These are phyloP conservation scores for Triticum urartu DNA, from an alignment of 176 grass and related monocot genomes.

Conservation along the genomic window DNA sequence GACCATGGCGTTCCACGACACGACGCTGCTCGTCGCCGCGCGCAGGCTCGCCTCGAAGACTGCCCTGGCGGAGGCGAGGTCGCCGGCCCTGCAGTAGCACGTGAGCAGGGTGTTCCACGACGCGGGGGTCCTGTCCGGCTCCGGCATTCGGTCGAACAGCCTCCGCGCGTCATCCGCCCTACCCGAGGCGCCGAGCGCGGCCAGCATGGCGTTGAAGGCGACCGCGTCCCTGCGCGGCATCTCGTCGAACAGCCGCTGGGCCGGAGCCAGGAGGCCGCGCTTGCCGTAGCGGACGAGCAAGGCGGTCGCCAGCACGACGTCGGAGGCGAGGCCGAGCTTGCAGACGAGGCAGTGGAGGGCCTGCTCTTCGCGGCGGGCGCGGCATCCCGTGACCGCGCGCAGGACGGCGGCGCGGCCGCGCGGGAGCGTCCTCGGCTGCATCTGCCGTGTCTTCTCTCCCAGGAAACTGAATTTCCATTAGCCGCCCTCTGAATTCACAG, in stretches of 20 bases:
- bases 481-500: neutral
- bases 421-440: neutral
- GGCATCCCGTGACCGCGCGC: slow-evolving; percentile 8
- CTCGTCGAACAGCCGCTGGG: slow-evolving; percentile 46
- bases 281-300: slow-evolving; percentile 35
- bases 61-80: slow-evolving; percentile 30
- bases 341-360: slow-evolving; percentile 30
- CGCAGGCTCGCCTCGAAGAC: slow-evolving; percentile 45
- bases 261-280: slow-evolving; percentile 2
- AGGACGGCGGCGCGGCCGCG: slow-evolving; percentile 1
- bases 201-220: slow-evolving; percentile 51
- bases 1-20: slow-evolving; percentile 63
- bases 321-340: slow-evolving; percentile 32
- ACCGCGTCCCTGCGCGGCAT: slow-evolving; percentile 42
- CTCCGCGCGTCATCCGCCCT: neutral
- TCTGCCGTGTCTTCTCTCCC: neutral
- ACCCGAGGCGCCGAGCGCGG: slow-evolving; percentile 23
- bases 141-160: slow-evolving; percentile 41
- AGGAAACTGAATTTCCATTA: neutral
- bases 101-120: slow-evolving; percentile 56
- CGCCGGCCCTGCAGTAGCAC: slow-evolving; percentile 28
- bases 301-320: slow-evolving; percentile 34
- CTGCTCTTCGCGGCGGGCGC: slow-evolving; percentile 15
- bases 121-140: slow-evolving; percentile 12
- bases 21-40: slow-evolving; percentile 27